Evolutionary conservation across 768 basidiomycete species (phyloP).

Genomic region (Tulasnella sp.): DNA sequence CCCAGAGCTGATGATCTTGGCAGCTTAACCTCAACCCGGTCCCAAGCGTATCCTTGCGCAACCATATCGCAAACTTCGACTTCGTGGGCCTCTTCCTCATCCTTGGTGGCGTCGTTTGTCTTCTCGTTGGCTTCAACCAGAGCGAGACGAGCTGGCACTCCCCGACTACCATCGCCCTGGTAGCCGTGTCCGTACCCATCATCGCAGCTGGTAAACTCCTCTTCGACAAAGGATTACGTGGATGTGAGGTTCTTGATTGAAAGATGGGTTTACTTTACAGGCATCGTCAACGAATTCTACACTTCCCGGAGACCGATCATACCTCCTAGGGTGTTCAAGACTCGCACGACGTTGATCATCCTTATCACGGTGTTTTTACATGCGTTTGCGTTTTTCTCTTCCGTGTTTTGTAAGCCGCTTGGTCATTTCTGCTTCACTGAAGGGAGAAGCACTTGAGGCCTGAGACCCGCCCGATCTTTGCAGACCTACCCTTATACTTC

Average conservation of each 20-base stretch:
- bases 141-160: conserved; percentile 54
- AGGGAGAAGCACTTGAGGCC: not conserved
- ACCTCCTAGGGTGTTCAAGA: conserved; percentile 68
- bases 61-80: conserved; percentile 59
- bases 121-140: conserved; percentile 63
- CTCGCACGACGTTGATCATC: conserved; percentile 57
- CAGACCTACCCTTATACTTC: conserved; percentile 63
- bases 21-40: conserved; percentile 62
- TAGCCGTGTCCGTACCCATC: conserved; percentile 45
- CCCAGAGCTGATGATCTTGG: not conserved
- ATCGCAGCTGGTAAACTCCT: conserved; percentile 34
- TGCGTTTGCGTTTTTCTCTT: conserved; percentile 48
- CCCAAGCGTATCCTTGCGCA: conserved; percentile 40
- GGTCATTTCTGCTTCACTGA: not conserved
- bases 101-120: conserved; percentile 49
- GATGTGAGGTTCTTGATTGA: not conserved
- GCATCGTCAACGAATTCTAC: conserved; percentile 41
- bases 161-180: conserved; percentile 43
- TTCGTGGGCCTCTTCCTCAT: conserved; percentile 55
- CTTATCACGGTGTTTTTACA: conserved; percentile 52
- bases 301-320: conserved; percentile 60
- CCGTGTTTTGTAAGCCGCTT: conserved; percentile 22
- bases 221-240: not conserved
- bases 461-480: not conserved
- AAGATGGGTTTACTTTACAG: not conserved